These are phyloP conservation scores for Fraxinus greggii DNA, from an alignment of 305 asterid genomes.

Conservation along the genomic window DNA sequence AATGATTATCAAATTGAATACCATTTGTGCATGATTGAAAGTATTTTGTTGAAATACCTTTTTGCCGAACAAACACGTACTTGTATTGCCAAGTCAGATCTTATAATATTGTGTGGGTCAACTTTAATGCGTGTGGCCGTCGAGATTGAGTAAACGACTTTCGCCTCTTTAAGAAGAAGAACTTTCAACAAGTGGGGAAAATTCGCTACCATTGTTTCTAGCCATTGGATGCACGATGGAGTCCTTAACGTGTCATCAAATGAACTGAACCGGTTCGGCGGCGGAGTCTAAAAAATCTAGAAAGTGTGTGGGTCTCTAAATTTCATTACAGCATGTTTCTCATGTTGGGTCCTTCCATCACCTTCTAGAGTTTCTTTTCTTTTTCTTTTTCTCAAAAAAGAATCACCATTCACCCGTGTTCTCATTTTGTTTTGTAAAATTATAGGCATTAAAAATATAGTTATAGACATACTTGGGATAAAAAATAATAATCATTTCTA, in stretches of 20 bases:
- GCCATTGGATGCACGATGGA: not conserved
- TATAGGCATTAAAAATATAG: too few relatives aligned
- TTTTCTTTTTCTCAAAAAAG: not conserved
- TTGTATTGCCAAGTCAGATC: not conserved
- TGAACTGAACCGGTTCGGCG: not conserved
- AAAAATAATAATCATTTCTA: not conserved
- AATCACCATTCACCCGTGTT: not conserved
- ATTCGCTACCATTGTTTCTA: not conserved
- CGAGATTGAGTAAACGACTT: not conserved
- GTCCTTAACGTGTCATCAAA: conserved; percentile 9
- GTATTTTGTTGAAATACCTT: not conserved
- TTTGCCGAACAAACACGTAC: not conserved
- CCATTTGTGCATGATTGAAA: not conserved
- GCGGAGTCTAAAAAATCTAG: not conserved
- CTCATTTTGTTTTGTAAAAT: not conserved
- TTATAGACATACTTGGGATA: not conserved
- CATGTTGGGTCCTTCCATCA: not conserved
- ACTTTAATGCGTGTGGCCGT: not conserved
- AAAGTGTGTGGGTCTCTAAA: not conserved
- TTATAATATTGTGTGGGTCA: not conserved
- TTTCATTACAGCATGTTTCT: not conserved
- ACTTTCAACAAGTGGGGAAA: not conserved
- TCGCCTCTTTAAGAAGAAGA: not conserved
- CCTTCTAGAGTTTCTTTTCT: not conserved
- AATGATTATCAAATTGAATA: not conserved